Evolutionary conservation across 352 stramenopile species (phyloP).

Genomic region (Phytophthora citricola): DNA sequence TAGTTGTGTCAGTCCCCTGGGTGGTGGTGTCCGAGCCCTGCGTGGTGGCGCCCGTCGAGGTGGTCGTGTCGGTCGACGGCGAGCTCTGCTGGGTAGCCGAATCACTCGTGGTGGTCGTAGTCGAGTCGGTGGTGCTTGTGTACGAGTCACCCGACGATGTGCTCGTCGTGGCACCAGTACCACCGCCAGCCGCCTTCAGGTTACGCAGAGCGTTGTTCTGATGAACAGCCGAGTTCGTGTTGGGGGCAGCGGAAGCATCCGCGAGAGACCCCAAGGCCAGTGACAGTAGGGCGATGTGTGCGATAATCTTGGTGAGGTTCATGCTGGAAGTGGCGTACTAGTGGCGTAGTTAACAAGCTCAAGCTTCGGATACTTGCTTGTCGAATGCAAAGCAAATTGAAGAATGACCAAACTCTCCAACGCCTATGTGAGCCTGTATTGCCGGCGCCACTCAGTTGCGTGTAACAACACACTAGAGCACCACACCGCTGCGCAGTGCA

Average conservation of each 20-base stretch:
- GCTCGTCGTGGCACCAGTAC: conserved; percentile 25
- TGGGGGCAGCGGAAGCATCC: conserved; percentile 13
- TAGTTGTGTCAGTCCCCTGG: conserved; percentile 10
- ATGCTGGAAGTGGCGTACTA: conserved; percentile 23
- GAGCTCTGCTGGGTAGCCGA: conserved; percentile 13
- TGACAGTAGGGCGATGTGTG: conserved; percentile 30
- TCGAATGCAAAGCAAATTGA: conserved; percentile 29
- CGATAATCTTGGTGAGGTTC: conserved; percentile 41
- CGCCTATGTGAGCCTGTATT: background rate
- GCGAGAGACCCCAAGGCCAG: conserved; percentile 28
- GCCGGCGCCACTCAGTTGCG: background rate
- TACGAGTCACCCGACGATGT: conserved; percentile 29
- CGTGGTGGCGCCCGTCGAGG: conserved; percentile 2
- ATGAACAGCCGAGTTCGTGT: conserved; percentile 9
- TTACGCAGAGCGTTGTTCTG: conserved; percentile 22
- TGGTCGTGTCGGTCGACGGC: conserved; percentile 21
- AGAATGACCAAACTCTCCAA: conserved; percentile 18
- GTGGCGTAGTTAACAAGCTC: conserved; percentile 10
- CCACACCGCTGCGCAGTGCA: too few species aligned
- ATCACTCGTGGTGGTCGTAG: background rate
- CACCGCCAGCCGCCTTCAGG: conserved; percentile 19
- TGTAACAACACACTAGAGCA: too few species aligned
- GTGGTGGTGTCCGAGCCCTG: conserved; percentile 10
- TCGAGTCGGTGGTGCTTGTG: conserved; percentile 16
- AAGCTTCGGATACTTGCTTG: conserved; percentile 15